Base-by-base conservation (phyloP, 495 filamentous ascomycete genomes). In the Clohesyomyces aquaticus region DNA sequence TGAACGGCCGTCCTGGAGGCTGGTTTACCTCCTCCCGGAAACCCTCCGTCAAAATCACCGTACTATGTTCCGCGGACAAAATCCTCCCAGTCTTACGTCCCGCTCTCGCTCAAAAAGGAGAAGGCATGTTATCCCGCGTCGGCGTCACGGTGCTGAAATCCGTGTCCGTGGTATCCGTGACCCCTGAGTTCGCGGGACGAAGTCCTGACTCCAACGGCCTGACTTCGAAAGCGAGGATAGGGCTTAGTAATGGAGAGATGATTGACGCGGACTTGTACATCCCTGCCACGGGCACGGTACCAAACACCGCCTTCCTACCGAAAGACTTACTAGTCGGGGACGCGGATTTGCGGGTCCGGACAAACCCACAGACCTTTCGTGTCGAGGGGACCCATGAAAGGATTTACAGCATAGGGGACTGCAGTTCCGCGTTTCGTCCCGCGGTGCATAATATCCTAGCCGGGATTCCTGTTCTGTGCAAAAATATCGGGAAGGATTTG, bases 331-430 rank as follows among this genome's bases (percentile, higher is more conserved):
- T 38, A 38, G 21, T 83, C 0, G 52, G 73, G 16, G 53, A 43
- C 3, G 19, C 57, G 0, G 72, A 76, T 41, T 74, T 74, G 14
- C 76, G 77, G 27, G 71, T 83, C 19, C 65, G 74, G 19, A 78
- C 72, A 4, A 77, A 82, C 66, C 11, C 55, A 0, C 50, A 72
- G 8, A 81, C 79, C 0, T 65, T 82, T 9, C 77, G 80, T 0
- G 78, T 82, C 18, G 77, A 79, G 8, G 71, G 69, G 8, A 79
- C 78, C 1, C 6, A 14, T 38, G 32, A 6, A 6, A 81, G 78
- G 0, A 71, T 83, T 28, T 85, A 83, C 66, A 74, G 75, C 21
- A 63, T 78, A 28, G 80, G 81, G 28, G 81, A 83, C 57, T 79
- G 70, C 4, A 55, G 56, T 0, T 57, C 55, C 6, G 63, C 64